Evolutionary conservation across 768 basidiomycete genomes (phyloP).

Genomic region (Pleurotus djamor): DNA sequence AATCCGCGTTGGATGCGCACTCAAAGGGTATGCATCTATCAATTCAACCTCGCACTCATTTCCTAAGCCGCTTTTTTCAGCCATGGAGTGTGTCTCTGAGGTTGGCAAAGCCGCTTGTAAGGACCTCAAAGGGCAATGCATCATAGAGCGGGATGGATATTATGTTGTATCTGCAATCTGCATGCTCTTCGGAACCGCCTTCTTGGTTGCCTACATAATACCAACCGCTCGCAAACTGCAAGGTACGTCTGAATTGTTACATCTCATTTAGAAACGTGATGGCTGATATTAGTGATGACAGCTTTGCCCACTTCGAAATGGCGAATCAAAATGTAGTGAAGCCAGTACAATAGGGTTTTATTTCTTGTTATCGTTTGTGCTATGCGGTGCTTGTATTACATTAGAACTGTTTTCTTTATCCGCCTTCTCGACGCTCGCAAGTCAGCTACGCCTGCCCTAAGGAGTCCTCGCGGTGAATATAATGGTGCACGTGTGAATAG

Average conservation of each 20-base stretch:
- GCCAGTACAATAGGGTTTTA: neutral
- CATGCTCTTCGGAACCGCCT: conserved; percentile 68
- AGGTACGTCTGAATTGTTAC: conserved; percentile 46
- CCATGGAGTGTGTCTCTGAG: conserved; percentile 89
- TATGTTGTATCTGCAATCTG: conserved; percentile 84
- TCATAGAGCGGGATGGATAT: conserved; percentile 89
- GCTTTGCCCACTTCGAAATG: conserved; percentile 70
- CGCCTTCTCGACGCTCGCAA: neutral
- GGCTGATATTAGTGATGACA: conserved; percentile 23
- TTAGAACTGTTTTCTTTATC: neutral
- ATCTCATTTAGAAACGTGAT: neutral
- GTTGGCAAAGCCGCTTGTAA: conserved; percentile 81
- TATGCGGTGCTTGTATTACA: too few species aligned
- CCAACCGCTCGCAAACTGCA: conserved; percentile 86
- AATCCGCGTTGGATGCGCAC: conserved; percentile 49
- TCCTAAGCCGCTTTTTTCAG: conserved; percentile 31
- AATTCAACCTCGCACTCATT: neutral
- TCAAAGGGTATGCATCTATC: conserved; percentile 41
- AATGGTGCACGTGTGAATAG: conserved; percentile 41
- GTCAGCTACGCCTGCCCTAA: conserved; percentile 36
- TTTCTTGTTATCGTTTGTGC: neutral
- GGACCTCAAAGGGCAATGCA: conserved; percentile 74
- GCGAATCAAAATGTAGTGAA: conserved; percentile 56
- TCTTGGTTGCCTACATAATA: conserved; percentile 74
- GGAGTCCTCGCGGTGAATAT: conserved; percentile 18